A percentile compares a stretch with the other conserved stretches of the same genome.
phyloP scores from a whole-genome alignment of 2,329 filamentous ascomycete genomes.

The Pestalotiopsis sp. region DNA sequence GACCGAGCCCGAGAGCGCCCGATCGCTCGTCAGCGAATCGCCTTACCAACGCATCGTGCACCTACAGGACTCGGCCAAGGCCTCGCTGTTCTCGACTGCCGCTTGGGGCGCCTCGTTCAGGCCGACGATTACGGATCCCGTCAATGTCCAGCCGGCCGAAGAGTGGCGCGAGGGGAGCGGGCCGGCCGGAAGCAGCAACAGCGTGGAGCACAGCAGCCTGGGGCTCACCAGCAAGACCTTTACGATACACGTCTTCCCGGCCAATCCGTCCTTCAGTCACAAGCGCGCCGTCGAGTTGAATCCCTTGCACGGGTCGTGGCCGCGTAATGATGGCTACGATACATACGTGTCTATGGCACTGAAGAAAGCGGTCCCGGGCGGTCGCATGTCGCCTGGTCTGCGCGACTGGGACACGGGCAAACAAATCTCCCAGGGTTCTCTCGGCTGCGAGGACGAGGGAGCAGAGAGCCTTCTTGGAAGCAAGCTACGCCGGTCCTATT shows the following conservation, averaged over 20 bases:
- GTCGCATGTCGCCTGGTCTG: slow-evolving; percentile 26
- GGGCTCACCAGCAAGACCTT: slow-evolving; percentile 22
- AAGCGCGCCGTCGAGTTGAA: slow-evolving; percentile 21
- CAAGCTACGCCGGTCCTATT: neutral
- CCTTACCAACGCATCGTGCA: slow-evolving; percentile 48
- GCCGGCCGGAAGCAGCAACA: neutral
- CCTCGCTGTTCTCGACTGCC: slow-evolving; percentile 16
- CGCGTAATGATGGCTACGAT: slow-evolving; percentile 19
- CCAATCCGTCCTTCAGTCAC: slow-evolving; percentile 27
- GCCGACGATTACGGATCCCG: slow-evolving; percentile 24
- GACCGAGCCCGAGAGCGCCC: slow-evolving; percentile 37
- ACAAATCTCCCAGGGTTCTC: slow-evolving; percentile 23
- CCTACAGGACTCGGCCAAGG: slow-evolving; percentile 15
- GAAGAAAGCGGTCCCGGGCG: slow-evolving; percentile 22
- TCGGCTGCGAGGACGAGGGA: slow-evolving; percentile 22
- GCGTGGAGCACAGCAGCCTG: neutral
- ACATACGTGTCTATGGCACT: slow-evolving; percentile 29
- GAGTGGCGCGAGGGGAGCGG: neutral
- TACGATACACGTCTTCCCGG: slow-evolving; percentile 29
- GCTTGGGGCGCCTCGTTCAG: slow-evolving; percentile 25
- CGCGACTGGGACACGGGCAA: slow-evolving; percentile 33
- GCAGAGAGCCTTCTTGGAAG: slow-evolving; percentile 14
- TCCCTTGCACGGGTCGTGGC: slow-evolving; percentile 31
- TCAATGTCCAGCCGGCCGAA: slow-evolving; percentile 16
- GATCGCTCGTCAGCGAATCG: slow-evolving; percentile 41